A percentile compares a stretch with the other conserved stretches of the same genome.
Conservation (phyloP, 2,329 filamentous ascomycete genomes). For the Colletotrichum eleusines region DNA sequence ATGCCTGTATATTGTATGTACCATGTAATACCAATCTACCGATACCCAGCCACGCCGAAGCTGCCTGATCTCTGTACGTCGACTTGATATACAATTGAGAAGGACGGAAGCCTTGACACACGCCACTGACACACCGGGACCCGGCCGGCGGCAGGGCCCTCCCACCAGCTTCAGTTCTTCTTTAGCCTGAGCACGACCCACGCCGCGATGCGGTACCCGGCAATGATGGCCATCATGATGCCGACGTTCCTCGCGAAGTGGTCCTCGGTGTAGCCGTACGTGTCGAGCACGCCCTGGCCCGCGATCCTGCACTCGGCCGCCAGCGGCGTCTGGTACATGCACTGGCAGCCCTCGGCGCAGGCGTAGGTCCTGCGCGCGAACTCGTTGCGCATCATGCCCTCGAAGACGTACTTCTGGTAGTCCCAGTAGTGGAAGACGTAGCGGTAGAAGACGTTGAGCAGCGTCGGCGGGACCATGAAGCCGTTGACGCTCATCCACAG, state of each 20-base stretch:
- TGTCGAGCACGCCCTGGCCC: constrained; percentile 76
- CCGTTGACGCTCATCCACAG: constrained; percentile 91
- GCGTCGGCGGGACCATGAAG: constrained; percentile 79
- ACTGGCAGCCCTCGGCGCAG: constrained; percentile 71
- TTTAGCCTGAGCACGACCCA: constrained; percentile 67
- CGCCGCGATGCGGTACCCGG: constrained; percentile 77
- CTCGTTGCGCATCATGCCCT: constrained; percentile 95
- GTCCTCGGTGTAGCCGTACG: constrained; percentile 76
- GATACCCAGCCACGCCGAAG: not conserved
- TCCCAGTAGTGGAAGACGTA: constrained; percentile 92
- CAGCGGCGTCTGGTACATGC: constrained; percentile 77
- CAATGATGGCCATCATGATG: constrained; percentile 81
- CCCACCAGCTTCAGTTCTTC: constrained; percentile 26
- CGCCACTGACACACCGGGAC: not conserved
- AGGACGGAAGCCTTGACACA: not conserved
- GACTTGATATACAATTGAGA: not conserved
- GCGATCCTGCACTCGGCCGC: constrained; percentile 75
- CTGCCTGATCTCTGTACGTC: not conserved
- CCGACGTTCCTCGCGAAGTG: constrained; percentile 77
- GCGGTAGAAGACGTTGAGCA: constrained; percentile 85
- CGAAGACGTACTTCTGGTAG: constrained; percentile 88
- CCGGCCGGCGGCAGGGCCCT: not conserved
- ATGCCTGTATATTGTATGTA: not conserved
- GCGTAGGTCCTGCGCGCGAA: constrained; percentile 74
- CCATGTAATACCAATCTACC: not conserved